phyloP scores from a whole-genome alignment of 2,329 filamentous ascomycete species.

The Sarocladium brachiariae region DNA sequence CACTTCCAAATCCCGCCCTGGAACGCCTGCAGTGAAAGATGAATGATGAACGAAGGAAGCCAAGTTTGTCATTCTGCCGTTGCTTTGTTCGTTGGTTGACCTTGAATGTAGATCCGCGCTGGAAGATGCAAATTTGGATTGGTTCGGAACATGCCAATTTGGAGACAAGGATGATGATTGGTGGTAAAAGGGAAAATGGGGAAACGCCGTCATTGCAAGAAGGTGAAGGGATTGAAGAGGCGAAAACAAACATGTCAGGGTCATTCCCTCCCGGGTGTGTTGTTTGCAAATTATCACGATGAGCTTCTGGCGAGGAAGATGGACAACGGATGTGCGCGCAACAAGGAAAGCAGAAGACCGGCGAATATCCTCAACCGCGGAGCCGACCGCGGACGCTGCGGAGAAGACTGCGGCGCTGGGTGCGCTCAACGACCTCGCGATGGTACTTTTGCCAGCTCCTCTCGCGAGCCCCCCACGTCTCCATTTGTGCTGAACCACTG shows the following conservation, averaged over 20 bases:
- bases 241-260: no score
- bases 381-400: slow-evolving; percentile 10
- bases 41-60: neutral
- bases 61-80: neutral
- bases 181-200: neutral
- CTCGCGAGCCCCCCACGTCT: slow-evolving; percentile 43
- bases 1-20: slow-evolving; percentile 14
- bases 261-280: no score
- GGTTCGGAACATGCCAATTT: no score
- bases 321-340: no score
- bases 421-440: slow-evolving; percentile 25
- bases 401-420: slow-evolving; percentile 11
- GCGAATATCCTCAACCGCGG: neutral
- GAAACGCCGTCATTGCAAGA: no score
- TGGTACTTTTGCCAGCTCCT: slow-evolving; percentile 39
- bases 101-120: neutral
- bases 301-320: no score
- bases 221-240: no score
- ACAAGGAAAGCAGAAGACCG: no score
- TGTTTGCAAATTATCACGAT: no score
- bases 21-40: slow-evolving; percentile 3
- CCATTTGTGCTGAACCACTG: slow-evolving; percentile 39
- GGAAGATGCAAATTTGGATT: neutral
- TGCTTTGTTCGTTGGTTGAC: neutral
- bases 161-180: no score